phyloP scores from a whole-genome alignment of 2,329 filamentous ascomycete genomes.

The Cordyceps cicadae region DNA sequence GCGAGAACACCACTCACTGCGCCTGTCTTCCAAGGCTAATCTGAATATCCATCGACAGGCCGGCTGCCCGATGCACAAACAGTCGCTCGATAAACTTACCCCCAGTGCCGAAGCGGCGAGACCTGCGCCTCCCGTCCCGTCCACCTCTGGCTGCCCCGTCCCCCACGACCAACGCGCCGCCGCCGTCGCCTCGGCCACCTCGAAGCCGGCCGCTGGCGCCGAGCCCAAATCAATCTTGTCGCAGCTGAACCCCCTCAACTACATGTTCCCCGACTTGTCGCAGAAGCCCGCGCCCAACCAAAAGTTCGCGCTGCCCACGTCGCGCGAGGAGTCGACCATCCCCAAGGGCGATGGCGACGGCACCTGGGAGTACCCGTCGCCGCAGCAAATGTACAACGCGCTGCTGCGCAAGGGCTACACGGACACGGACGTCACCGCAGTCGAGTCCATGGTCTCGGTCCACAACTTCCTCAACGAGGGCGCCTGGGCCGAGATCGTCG shows the following conservation, averaged over 20 bases:
- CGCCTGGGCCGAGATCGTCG: constrained; percentile 89
- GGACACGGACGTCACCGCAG: constrained; percentile 85
- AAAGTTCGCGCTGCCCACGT: constrained; percentile 63
- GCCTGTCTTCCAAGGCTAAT: neutral
- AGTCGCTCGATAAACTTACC: constrained; percentile 40
- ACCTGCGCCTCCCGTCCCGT: constrained; percentile 17
- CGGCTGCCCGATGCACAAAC: constrained; percentile 51
- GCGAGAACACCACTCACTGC: neutral
- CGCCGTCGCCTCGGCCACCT: neutral
- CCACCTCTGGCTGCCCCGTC: constrained; percentile 37
- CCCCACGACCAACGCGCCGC: constrained; percentile 28
- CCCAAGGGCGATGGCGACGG: constrained; percentile 71
- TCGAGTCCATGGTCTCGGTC: constrained; percentile 94
- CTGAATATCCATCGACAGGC: constrained; percentile 29
- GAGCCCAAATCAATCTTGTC: constrained; percentile 41
- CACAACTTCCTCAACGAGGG: constrained; percentile 99
- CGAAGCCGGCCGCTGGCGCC: constrained; percentile 8
- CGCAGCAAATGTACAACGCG: constrained; percentile 99
- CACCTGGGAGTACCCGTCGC: constrained; percentile 96
- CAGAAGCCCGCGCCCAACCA: constrained; percentile 71
- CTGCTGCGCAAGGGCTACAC: constrained; percentile 92
- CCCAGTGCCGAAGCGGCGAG: constrained; percentile 19
- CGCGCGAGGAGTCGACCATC: constrained; percentile 80
- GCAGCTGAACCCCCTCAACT: constrained; percentile 68
- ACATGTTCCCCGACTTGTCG: constrained; percentile 85